Evolutionary conservation across 371 early-diverging fungal genomes (phyloP), one percentile per base, ranked within the genome.

Genomic region (Mucor circinelloides): DNA sequence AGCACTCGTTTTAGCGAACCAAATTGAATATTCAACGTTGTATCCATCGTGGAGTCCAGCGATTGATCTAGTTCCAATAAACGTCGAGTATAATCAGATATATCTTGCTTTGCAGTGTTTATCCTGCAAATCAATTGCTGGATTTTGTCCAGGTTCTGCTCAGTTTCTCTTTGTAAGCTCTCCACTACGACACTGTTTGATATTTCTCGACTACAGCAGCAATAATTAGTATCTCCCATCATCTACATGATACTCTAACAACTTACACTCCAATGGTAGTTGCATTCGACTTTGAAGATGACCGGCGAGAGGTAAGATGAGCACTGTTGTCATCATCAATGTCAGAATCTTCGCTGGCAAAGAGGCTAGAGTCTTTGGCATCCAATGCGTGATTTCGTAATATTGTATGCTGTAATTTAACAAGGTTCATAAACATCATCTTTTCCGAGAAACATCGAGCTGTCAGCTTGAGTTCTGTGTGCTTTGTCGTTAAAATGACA

Each of bases 401-500:
- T 12, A 50, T 28, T 30, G 34, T 32, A 12, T 64, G 71, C 15
- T 63, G 64, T 13, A 74, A 28, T 6, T 48, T 23, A 6, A 76
- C 57, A 2, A 76, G 58, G 15, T 76, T 72, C 28, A 76, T 46
- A 66, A 76, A 73, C 57, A 62, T 67, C 52, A 36, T 70, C 40
- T 70, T 73, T 44, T 76, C 73, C 1, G 48, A 9, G 23, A 50
- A 31, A 12, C 60, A 73, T 12, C 76, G 56, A 6, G 71, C 63
- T 1, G 30, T 65, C 0, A 76, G 38, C 13, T 23, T 21, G 12
- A 70, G 60, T 25, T 25, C 31, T 6, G 54, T 64, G 36, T 63
- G 62, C 1, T 40, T 30, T 8, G 70, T 32, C 17, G 21, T 23
- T 19, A 74, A 50, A 15, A 68, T 40, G 30, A 74, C 27, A 13